Conservation (phyloP, 108 stramenopile species). For the Chaetoceros tenuissimus region DNA sequence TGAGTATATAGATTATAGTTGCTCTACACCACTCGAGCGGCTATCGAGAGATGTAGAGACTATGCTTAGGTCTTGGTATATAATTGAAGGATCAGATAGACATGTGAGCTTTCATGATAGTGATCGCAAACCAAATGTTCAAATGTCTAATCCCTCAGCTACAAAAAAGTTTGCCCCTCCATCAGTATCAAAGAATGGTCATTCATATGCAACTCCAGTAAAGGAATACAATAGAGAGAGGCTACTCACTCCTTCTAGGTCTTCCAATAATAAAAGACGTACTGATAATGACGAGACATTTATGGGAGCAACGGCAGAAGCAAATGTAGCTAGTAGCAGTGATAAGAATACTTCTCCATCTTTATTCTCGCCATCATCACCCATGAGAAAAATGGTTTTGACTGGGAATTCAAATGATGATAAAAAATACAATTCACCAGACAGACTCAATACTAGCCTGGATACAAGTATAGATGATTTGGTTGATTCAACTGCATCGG, state of each 20-base stretch:
- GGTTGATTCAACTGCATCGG: background rate
- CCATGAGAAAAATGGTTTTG: too few relatives aligned
- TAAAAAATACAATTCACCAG: too few relatives aligned
- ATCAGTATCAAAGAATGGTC: background rate
- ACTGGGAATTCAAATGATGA: background rate
- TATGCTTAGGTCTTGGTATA: constrained; percentile 63
- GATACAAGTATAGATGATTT: background rate
- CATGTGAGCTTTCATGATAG: constrained; percentile 39
- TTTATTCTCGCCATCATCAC: too few relatives aligned
- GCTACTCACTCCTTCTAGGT: background rate
- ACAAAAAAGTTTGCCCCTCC: background rate
- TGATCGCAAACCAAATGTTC: background rate
- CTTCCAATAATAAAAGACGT: background rate
- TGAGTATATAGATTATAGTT: constrained; percentile 83
- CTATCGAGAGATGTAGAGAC: constrained; percentile 74
- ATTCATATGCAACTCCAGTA: background rate
- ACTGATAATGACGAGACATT: background rate
- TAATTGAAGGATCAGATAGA: constrained; percentile 60
- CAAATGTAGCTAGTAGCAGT: too few relatives aligned
- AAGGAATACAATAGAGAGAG: background rate
- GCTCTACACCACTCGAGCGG: constrained; percentile 74
- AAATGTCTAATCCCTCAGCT: background rate
- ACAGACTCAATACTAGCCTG: too few relatives aligned
- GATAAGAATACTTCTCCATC: too few relatives aligned
- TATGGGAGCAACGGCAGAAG: too few relatives aligned